These are phyloP conservation scores for Pyrus hybrid DNA, from an alignment of 331 rosid species.

Conservation along the genomic window DNA sequence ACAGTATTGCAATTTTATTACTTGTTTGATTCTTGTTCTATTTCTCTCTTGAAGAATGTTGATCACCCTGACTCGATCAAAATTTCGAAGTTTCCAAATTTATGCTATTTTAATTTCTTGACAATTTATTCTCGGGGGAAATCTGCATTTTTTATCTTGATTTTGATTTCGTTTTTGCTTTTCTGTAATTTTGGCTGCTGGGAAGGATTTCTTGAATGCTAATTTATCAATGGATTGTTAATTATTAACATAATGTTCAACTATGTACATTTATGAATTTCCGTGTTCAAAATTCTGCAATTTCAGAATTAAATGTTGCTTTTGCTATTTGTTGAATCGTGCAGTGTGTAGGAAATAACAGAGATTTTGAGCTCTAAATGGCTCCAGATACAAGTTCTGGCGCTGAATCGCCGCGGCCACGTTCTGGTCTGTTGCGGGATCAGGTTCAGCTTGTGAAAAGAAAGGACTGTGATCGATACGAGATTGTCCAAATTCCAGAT, in stretches of 20 bases:
- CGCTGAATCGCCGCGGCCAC: conserved; percentile 66
- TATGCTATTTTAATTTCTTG: background rate
- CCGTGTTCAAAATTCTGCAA: background rate
- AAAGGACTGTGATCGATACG: conserved; percentile 75
- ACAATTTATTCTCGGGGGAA: background rate
- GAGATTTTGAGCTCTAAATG: conserved; percentile 32
- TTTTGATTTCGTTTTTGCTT: background rate
- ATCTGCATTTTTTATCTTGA: background rate
- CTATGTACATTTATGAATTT: background rate
- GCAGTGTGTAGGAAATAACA: conserved; percentile 16
- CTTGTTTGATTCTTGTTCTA: background rate
- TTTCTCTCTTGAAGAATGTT: background rate
- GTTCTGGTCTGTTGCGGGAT: conserved; percentile 75
- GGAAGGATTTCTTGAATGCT: background rate
- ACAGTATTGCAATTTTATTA: background rate
- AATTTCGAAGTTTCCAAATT: background rate
- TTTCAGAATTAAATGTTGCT: background rate
- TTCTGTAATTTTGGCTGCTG: background rate
- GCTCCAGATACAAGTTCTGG: conserved; percentile 51
- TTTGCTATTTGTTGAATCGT: conserved; percentile 8
- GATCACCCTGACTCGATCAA: background rate
- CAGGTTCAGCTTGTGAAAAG: conserved; percentile 76
- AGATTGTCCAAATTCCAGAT: conserved; percentile 73
- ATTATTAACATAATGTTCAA: background rate
- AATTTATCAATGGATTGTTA: background rate